A percentile compares a stretch with the other conserved stretches of the same genome.
Evolutionary conservation across 2,329 filamentous ascomycete species (phyloP).

Genomic region (Alternaria sp.): DNA sequence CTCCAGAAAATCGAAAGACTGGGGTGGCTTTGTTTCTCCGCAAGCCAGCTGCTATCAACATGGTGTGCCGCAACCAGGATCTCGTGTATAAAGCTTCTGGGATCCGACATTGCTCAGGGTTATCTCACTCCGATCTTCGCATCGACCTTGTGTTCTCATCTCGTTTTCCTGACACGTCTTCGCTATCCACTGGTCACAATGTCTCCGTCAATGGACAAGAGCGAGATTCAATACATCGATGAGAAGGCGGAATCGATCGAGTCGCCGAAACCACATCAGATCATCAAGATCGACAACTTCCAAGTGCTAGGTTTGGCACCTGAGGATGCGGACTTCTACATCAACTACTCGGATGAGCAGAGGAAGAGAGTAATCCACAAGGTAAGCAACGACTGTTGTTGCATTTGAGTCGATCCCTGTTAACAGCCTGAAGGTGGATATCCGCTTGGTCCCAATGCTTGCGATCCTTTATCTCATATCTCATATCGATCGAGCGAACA

Average conservation of each 20-base stretch:
- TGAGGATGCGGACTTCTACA: conserved; percentile 35
- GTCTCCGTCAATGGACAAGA: conserved; percentile 28
- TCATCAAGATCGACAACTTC: conserved; percentile 38
- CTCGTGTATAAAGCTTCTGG: conserved; percentile 8
- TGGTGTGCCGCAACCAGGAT: not conserved
- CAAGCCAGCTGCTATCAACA: not conserved
- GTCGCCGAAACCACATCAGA: conserved; percentile 27
- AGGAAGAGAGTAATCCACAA: conserved; percentile 55
- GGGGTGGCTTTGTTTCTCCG: conserved; percentile 6
- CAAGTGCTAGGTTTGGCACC: conserved; percentile 34
- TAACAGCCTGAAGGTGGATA: conserved; percentile 21
- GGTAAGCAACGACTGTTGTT: not conserved
- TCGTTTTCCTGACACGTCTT: not conserved
- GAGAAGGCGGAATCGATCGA: conserved; percentile 31
- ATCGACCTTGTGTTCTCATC: not conserved
- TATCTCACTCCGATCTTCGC: not conserved
- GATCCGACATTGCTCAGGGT: not conserved
- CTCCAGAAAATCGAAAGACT: conserved; percentile 9
- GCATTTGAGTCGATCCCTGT: no score
- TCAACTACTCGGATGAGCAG: conserved; percentile 50
- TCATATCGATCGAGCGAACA: conserved; percentile 69
- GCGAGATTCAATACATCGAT: conserved; percentile 32
- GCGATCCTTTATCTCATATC: conserved; percentile 54
- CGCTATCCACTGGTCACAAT: conserved; percentile 13
- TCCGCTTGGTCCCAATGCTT: conserved; percentile 48